Percentiles rank a stretch among this genome's conserved stretches.
Conservation (phyloP, 2,329 filamentous ascomycete species). For the Claviceps quebecensis region DNA sequence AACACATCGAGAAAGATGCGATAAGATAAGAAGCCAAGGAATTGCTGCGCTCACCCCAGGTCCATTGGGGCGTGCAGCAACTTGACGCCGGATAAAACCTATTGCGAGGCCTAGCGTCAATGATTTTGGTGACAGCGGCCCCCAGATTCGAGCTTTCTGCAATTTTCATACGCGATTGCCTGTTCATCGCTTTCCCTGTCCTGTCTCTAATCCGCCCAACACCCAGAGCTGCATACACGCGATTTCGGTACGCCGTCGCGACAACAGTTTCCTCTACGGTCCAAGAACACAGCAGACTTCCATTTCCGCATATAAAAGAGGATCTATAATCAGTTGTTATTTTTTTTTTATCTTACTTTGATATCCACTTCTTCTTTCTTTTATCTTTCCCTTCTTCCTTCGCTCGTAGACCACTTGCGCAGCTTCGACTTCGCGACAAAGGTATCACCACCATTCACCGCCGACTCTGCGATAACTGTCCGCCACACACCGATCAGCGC, state of each 20-base stretch:
- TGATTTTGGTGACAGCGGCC: slow-evolving; percentile 26
- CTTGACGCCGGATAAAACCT: slow-evolving; percentile 22
- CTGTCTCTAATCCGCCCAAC: neutral
- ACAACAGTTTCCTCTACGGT: neutral
- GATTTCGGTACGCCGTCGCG: slow-evolving; percentile 1
- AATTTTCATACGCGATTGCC: slow-evolving; percentile 25
- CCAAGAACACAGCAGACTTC: slow-evolving; percentile 2
- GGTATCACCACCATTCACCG: slow-evolving; percentile 12
- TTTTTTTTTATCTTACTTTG: too few species aligned
- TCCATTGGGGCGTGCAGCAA: neutral
- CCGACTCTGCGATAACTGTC: slow-evolving; percentile 3
- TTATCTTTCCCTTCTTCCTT: neutral
- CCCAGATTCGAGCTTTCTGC: slow-evolving; percentile 24
- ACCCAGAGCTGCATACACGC: slow-evolving; percentile 7
- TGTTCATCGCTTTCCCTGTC: neutral
- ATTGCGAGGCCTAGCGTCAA: slow-evolving; percentile 23
- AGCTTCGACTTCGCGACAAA: neutral
- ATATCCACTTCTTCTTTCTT: neutral
- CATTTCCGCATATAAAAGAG: neutral
- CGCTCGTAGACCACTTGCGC: slow-evolving; percentile 3
- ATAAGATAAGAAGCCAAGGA: slow-evolving; percentile 8
- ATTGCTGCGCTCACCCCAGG: slow-evolving; percentile 4
- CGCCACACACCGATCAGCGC: slow-evolving; percentile 8
- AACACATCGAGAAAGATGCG: neutral
- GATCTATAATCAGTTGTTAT: neutral